Conservation (phyloP, 208 protist genomes). For the Vickermania spadyakhi region DNA sequence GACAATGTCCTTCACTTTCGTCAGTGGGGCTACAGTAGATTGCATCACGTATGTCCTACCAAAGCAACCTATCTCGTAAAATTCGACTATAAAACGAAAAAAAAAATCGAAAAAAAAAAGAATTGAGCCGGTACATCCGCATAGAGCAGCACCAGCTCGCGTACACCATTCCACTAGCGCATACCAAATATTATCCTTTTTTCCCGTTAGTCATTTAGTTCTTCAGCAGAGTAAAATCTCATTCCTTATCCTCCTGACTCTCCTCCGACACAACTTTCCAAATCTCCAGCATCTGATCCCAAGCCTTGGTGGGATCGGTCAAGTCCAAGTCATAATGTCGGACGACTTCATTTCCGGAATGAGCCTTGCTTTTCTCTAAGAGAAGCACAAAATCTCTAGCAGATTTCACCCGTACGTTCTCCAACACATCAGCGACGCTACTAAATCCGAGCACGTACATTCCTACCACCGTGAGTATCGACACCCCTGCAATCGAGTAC, state of each 20-base stretch:
- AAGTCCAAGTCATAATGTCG: slow-evolving; percentile 64
- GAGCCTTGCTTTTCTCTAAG: not conserved
- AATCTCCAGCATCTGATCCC: slow-evolving; percentile 41
- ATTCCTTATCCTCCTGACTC: slow-evolving; percentile 8
- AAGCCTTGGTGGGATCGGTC: slow-evolving; percentile 27
- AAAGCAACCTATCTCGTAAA: too few relatives aligned
- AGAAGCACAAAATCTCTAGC: slow-evolving; percentile 30
- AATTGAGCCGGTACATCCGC: too few relatives aligned
- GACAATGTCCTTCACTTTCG: slow-evolving; percentile 93
- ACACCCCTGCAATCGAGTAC: slow-evolving; percentile 47
- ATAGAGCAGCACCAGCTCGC: too few relatives aligned
- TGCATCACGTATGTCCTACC: too few relatives aligned
- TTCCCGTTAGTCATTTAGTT: not conserved
- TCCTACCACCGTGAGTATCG: slow-evolving; percentile 15
- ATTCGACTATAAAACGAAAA: too few relatives aligned
- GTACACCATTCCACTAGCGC: not conserved
- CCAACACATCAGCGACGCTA: slow-evolving; percentile 23
- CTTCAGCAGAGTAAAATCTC: not conserved
- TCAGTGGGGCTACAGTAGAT: slow-evolving; percentile 11
- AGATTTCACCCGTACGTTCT: slow-evolving; percentile 27
- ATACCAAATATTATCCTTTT: not conserved
- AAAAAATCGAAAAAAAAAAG: not conserved
- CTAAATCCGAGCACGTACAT: slow-evolving; percentile 55
- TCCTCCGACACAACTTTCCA: slow-evolving; percentile 39
- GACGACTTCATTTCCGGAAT: slow-evolving; percentile 11